A percentile compares a stretch with the other conserved stretches of the same genome.
These are phyloP conservation scores for Scytalidium sp. DNA, from an alignment of 2,329 filamentous ascomycete species.

Conservation along the genomic window DNA sequence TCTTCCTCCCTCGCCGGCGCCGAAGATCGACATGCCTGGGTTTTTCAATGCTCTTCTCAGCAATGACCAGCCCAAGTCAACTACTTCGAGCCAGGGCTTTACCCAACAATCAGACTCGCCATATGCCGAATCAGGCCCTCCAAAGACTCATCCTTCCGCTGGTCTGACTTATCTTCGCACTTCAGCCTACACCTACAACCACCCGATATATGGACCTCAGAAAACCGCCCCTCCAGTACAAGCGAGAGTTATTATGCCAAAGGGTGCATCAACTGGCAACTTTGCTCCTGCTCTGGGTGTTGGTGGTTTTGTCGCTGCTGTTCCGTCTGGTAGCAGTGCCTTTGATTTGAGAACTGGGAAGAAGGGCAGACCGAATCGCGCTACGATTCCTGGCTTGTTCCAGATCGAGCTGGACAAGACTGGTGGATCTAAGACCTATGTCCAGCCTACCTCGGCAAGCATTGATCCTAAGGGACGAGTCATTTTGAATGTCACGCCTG, in stretches of 20 bases:
- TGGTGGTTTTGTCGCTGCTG: slow-evolving; percentile 25
- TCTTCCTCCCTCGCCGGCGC: slow-evolving; percentile 33
- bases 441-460: slow-evolving; percentile 21
- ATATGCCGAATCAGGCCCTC: slow-evolving; percentile 46
- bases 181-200: slow-evolving; percentile 52
- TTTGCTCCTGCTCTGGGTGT: slow-evolving; percentile 22
- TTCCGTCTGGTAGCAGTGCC: slow-evolving; percentile 13
- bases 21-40: neutral
- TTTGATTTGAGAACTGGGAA: slow-evolving; percentile 4
- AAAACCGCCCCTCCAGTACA: slow-evolving; percentile 46
- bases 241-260: slow-evolving; percentile 54
- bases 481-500: slow-evolving; percentile 16
- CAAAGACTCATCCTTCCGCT: slow-evolving; percentile 62
- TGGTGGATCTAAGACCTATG: slow-evolving; percentile 27
- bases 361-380: slow-evolving; percentile 1
- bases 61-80: slow-evolving; percentile 13
- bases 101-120: slow-evolving; percentile 28
- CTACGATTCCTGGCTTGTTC: slow-evolving; percentile 13
- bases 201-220: slow-evolving; percentile 60
- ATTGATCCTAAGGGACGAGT: slow-evolving; percentile 27
- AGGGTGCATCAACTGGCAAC: slow-evolving; percentile 28
- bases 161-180: slow-evolving; percentile 60
- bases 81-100: slow-evolving; percentile 15
- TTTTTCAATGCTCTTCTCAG: neutral
- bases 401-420: slow-evolving; percentile 23